Conservation (phyloP, 2,329 filamentous ascomycete genomes). For the Conoideocrella luteorostrata region DNA sequence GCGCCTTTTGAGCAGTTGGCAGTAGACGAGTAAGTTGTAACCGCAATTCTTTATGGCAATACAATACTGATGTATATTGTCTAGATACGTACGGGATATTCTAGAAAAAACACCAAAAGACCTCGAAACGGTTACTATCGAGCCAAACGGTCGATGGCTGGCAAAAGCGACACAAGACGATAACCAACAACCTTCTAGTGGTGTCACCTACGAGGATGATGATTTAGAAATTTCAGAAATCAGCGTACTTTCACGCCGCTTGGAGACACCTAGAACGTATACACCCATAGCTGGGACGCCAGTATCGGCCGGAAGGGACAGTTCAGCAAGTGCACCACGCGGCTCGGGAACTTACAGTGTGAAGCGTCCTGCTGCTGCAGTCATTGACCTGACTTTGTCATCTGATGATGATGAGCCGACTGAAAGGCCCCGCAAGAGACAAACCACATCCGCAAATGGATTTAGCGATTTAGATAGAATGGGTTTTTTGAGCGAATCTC, state of each 20-base stretch:
- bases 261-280: conserved; percentile 30
- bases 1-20: conserved; percentile 76
- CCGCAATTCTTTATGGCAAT: not conserved
- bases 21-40: conserved; percentile 67
- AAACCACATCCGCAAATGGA: conserved; percentile 24
- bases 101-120: conserved; percentile 63
- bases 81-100: conserved; percentile 81
- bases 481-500: conserved; percentile 17
- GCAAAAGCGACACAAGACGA: conserved; percentile 30
- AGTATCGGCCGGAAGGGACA: conserved; percentile 28
- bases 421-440: conserved; percentile 42
- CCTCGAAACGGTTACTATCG: conserved; percentile 81
- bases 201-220: conserved; percentile 33
- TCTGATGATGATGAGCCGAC: conserved; percentile 45
- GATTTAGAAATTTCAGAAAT: conserved; percentile 44
- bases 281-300: conserved; percentile 32
- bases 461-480: conserved; percentile 13
- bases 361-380: conserved; percentile 44
- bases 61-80: conserved; percentile 1
- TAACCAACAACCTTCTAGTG: conserved; percentile 19
- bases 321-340: conserved; percentile 29
- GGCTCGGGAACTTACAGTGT: conserved; percentile 28
- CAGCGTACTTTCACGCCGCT: conserved; percentile 26
- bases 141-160: conserved; percentile 77
- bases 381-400: conserved; percentile 55